Evolutionary conservation across 129 eudicot species (phyloP), one percentile per base, ranked within the genome.

Genomic region (Lonicera japonica): DNA sequence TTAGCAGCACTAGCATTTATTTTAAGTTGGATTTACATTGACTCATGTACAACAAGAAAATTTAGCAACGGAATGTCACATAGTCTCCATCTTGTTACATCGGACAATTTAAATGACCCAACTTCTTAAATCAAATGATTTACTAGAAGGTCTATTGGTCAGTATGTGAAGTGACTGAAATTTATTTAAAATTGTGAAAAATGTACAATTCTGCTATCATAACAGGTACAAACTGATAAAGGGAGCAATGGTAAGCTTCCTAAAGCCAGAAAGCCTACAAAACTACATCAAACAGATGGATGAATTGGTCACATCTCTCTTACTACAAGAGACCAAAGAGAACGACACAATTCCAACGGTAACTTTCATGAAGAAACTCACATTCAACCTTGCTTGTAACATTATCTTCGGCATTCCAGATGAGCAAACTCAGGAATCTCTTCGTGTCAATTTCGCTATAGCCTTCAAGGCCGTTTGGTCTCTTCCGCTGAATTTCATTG

Each of bases 191-290:
- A 29, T 29, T 1, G 4, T 29, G 36, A 29, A 1, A 29, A 29
- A 29, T 29, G 6, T 29, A 29, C 36, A 29, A 6, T 29, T 29
- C 36, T 6, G n/a, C 36, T 43, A 18, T 41, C 34, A 47, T 22
- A 38, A 17, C 24, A 73, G 78, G 68, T 73, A 73, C 45, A 70
- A 73, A n/a, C 41, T 66, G 58, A 60, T 73, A 58, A 73, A 73
- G 61, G 78, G 78, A 20, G 73, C 73, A 14, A 14, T 66, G 36
- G 22, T 36, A 29, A 59, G 25, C 58, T 73, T 66, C 47, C 58
- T 66, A 71, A 73, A 73, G 53, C 78, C 78, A 66, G 58, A 62
- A 54, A 66, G 64, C 64, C 73, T 73, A 59, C 72, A 66, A 43
- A 18, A 65, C 25, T 58, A 73, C 43, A 60, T 73, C 63, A 73